Conservation (phyloP, 305 asterid species). For the Fraxinus nigra region DNA sequence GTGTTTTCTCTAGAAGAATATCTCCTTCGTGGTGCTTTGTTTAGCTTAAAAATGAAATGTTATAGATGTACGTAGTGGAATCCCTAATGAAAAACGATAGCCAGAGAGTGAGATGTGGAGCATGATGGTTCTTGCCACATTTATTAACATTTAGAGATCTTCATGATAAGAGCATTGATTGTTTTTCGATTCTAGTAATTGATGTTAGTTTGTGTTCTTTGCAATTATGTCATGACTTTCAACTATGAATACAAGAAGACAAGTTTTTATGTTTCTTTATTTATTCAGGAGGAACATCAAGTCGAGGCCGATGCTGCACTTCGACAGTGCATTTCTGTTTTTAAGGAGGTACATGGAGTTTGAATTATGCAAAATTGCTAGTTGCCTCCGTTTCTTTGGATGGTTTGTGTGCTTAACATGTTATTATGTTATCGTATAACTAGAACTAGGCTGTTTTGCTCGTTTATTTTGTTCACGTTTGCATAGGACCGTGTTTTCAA, state of each 20-base stretch:
- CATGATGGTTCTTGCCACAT: not conserved
- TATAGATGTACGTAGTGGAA: not conserved
- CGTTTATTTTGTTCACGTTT: not conserved
- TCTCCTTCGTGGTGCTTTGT: not conserved
- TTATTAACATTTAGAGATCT: not conserved
- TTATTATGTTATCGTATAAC: not conserved
- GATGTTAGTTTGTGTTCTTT: slow-evolving; percentile 1
- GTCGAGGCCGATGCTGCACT: slow-evolving; percentile 50
- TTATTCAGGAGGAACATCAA: slow-evolving; percentile 38
- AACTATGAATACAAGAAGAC: slow-evolving; percentile 9
- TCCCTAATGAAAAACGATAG: not conserved
- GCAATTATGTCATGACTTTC: not conserved
- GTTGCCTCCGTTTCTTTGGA: not conserved
- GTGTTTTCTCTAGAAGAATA: not conserved
- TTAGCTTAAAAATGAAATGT: not conserved
- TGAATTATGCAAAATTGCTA: slow-evolving; percentile 4
- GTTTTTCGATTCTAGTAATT: slow-evolving; percentile 7
- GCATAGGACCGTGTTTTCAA: not conserved
- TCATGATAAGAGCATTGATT: not conserved
- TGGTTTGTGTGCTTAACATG: not conserved
- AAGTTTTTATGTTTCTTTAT: slow-evolving; percentile 16
- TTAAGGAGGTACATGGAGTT: slow-evolving; percentile 53
- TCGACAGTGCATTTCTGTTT: slow-evolving; percentile 64
- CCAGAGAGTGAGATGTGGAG: not conserved
- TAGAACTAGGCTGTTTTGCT: not conserved